phyloP scores from a whole-genome alignment of 495 filamentous ascomycete species.

The Podospora conica region DNA sequence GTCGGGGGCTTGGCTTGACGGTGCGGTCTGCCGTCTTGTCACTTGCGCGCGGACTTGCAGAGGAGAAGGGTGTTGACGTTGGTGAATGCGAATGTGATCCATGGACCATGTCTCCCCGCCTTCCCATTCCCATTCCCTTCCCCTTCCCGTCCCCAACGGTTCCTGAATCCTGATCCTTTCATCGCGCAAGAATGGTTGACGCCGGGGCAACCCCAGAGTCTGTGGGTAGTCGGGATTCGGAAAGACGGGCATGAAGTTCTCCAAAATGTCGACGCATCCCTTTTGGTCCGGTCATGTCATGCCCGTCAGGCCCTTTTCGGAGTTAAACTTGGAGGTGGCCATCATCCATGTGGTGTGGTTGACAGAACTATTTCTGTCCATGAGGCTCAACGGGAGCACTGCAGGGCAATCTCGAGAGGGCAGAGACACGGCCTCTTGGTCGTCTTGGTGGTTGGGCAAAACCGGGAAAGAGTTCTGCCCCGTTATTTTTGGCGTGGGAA shows the following conservation, averaged over 20 bases:
- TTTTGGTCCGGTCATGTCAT: background rate
- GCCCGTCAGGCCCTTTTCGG: background rate
- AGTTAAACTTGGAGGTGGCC: background rate
- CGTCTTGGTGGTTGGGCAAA: conserved; percentile 2
- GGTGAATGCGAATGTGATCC: too few relatives aligned
- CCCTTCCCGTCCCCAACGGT: background rate
- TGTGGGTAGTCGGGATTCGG: background rate
- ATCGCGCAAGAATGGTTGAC: background rate
- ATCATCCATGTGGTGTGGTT: background rate
- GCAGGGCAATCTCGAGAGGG: conserved; percentile 1
- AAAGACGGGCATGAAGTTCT: background rate
- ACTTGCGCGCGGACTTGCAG: too few relatives aligned
- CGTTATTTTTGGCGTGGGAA: conserved; percentile 4
- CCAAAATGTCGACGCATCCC: background rate
- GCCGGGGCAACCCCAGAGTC: background rate
- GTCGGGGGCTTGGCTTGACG: background rate
- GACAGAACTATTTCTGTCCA: background rate
- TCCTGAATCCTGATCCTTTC: background rate
- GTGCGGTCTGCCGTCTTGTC: background rate
- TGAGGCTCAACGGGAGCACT: conserved; percentile 13
- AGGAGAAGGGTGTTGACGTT: background rate
- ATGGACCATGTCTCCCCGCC: background rate
- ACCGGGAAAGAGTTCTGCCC: conserved; percentile 12
- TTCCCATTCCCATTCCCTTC: too few relatives aligned
- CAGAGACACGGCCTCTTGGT: background rate